Evolutionary conservation across 352 stramenopile species (phyloP).

Genomic region (Pythium aquatile): DNA sequence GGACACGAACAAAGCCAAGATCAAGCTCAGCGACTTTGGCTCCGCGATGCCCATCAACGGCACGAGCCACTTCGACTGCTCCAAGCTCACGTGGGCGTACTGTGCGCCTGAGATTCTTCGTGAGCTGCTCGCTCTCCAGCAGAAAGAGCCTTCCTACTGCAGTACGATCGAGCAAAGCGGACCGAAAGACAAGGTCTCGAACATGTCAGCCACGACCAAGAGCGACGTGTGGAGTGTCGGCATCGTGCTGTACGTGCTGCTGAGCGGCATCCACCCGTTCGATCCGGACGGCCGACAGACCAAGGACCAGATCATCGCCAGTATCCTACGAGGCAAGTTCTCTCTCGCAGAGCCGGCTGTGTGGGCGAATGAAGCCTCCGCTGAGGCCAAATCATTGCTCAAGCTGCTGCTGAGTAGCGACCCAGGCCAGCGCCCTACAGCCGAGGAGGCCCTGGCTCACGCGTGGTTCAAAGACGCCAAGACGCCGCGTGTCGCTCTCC

Average conservation of each 20-base stretch:
- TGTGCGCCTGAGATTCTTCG: constrained; percentile 67
- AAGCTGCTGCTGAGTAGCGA: constrained; percentile 34
- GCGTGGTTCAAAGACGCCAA: constrained; percentile 48
- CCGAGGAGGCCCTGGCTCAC: constrained; percentile 37
- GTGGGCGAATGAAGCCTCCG: constrained; percentile 45
- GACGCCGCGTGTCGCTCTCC: constrained; percentile 48
- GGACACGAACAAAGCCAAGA: constrained; percentile 58
- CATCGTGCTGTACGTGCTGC: constrained; percentile 88
- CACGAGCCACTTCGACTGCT: constrained; percentile 45
- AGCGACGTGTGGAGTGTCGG: constrained; percentile 87
- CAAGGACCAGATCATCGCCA: constrained; percentile 71
- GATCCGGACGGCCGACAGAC: constrained; percentile 63
- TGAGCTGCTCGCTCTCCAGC: constrained; percentile 13
- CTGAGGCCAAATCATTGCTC: constrained; percentile 52
- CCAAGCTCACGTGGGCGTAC: constrained; percentile 59
- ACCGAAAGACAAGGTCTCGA: constrained; percentile 25
- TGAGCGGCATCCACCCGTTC: constrained; percentile 79
- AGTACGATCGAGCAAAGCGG: constrained; percentile 12
- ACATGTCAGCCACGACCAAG: constrained; percentile 38
- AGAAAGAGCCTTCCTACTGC: constrained; percentile 19
- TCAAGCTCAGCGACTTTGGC: constrained; percentile 87
- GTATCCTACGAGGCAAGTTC: constrained; percentile 47
- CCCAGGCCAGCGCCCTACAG: constrained; percentile 31
- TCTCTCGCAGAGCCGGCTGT: constrained; percentile 33
- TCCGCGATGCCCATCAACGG: constrained; percentile 53